Evolutionary conservation across 805 yeast species (phyloP), one percentile per base, ranked within the genome.

Genomic region (Yamadazyma paraphyllophila): DNA sequence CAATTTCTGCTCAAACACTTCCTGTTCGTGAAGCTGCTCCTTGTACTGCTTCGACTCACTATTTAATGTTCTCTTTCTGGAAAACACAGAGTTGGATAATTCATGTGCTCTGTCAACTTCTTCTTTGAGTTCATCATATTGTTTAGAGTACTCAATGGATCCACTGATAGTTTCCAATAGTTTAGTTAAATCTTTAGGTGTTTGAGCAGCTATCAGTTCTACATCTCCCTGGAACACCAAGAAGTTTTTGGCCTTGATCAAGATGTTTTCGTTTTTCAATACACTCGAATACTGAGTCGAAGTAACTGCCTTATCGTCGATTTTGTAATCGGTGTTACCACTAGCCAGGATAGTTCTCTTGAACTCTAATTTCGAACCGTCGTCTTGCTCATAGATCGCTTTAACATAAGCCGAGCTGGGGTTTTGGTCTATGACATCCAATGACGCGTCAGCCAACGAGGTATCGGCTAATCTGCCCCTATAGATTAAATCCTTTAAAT

Each of bases 211-310:
- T 34, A 94, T 82, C 55, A 83, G 85, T 62, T 92, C 98, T 41
- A 94, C 96, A 60, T 92, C 98, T 49, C 99, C 98, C 69, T 94
- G 99, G 60, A 92, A 90, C 7, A 94, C 98, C 49, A 94, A 68
- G 57, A 92, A 92, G 62, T 94, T 94, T 59, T 88, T 78, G 1
- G 97, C 97, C 59, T 86, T 88, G 53, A 90, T 85, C 48, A 91
- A 67, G 45, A 92, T 89, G 57, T 88, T 88, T 59, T 92, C 95
- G 6, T 72, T 69, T 53, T 85, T 87, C 58, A 94, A 73, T 1
- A 82, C 73, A 40, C 73, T 71, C 0, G 84, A 59, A 58, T 94
- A 94, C 47, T 83, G 83, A 32, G 72, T 62, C 7, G 85, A 85
- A 9, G 85, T 73, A 1, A 82, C 89, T 0, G 68, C 59, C 46